Conservation (phyloP, 345 rosid species). For the Ceriops decandra region DNA sequence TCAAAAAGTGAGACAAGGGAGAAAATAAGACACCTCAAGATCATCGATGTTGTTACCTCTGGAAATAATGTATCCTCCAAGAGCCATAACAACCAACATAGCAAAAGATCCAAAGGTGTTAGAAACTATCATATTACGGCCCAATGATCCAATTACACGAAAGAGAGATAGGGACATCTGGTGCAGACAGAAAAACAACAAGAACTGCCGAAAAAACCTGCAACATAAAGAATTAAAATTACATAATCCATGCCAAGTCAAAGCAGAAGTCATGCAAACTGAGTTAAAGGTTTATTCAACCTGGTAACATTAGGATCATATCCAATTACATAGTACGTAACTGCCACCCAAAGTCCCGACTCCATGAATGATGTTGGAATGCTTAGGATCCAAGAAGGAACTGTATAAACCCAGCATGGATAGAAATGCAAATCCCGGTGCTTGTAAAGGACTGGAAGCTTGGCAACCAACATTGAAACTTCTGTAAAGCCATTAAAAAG, state of each 20-base stretch:
- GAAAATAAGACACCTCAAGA: slow-evolving; percentile 9
- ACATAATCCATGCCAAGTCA: slow-evolving; percentile 12
- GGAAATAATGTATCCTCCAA: slow-evolving; percentile 91
- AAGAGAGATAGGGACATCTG: slow-evolving; percentile 90
- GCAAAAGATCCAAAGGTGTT: slow-evolving; percentile 98
- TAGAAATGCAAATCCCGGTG: slow-evolving; percentile 91
- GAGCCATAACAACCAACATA: slow-evolving; percentile 94
- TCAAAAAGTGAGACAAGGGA: slow-evolving; percentile 10
- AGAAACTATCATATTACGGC: slow-evolving; percentile 92
- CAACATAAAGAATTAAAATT: slow-evolving; percentile 28
- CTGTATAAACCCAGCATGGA: slow-evolving; percentile 92
- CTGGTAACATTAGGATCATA: slow-evolving; percentile 76
- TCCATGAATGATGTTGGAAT: slow-evolving; percentile 84
- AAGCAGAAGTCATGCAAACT: slow-evolving; percentile 9
- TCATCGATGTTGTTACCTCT: slow-evolving; percentile 48
- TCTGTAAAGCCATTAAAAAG: slow-evolving; percentile 98
- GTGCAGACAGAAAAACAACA: slow-evolving; percentile 85
- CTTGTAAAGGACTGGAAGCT: slow-evolving; percentile 95
- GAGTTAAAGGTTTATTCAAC: slow-evolving; percentile 33
- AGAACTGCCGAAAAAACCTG: slow-evolving; percentile 81
- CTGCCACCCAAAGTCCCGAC: slow-evolving; percentile 92
- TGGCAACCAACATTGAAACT: slow-evolving; percentile 92
- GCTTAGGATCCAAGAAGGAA: slow-evolving; percentile 90
- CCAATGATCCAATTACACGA: slow-evolving; percentile 96
- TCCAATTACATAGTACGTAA: slow-evolving; percentile 83